Conservation (phyloP, 306 rosid species). For the Sophora flavescens region DNA sequence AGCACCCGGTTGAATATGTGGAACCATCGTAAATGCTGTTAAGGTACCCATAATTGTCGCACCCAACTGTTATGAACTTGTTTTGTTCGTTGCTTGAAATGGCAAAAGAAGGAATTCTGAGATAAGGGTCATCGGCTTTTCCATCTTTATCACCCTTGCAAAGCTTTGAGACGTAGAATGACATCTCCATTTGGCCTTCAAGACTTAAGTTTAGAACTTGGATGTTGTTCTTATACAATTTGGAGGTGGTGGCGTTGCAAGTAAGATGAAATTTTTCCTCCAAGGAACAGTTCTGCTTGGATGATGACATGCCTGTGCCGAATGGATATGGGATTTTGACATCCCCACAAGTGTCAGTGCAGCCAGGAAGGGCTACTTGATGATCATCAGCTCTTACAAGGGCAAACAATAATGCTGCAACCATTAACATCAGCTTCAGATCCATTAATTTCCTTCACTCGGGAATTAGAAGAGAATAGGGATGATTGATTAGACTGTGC, state of each 20-base stretch:
- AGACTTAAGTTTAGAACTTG: conserved; percentile 32
- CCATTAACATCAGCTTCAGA: background rate
- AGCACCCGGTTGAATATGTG: background rate
- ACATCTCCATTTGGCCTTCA: conserved; percentile 8
- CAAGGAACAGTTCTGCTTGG: conserved; percentile 24
- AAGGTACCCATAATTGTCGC: conserved; percentile 4
- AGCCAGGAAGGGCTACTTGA: conserved; percentile 27
- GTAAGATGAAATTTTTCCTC: background rate
- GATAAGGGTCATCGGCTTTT: fast-evolving
- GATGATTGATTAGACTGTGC: no score
- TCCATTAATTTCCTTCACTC: background rate
- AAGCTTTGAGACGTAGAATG: background rate
- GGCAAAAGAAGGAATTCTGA: background rate
- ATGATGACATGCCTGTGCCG: conserved; percentile 13
- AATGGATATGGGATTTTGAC: conserved; percentile 63
- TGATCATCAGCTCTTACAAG: background rate
- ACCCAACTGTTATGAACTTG: conserved; percentile 40
- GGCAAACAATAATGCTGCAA: no score
- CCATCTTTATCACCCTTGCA: background rate
- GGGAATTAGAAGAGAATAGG: no score
- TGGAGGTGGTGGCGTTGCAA: conserved; percentile 17
- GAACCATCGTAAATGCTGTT: fast-evolving
- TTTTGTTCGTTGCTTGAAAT: conserved; percentile 14
- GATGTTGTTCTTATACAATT: background rate
- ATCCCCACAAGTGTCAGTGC: conserved; percentile 49